These are phyloP conservation scores for Globisporangium splendens DNA, from an alignment of 352 stramenopile genomes.

Conservation along the genomic window DNA sequence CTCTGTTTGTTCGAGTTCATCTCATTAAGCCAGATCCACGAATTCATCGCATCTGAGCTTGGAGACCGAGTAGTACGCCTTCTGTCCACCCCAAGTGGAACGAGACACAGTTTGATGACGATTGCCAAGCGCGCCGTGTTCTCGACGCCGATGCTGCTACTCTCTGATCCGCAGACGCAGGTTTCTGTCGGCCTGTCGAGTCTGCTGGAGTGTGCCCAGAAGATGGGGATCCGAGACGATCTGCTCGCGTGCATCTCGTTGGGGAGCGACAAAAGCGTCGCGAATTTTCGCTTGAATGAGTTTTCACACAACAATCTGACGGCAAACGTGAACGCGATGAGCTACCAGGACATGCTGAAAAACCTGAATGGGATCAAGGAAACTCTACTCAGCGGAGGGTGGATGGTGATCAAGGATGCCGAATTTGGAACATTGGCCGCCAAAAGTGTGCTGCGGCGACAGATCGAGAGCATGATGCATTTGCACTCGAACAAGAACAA, in stretches of 20 bases:
- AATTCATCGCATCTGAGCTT: slow-evolving; percentile 23
- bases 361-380: slow-evolving; percentile 26
- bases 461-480: slow-evolving; percentile 22
- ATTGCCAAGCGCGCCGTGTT: slow-evolving; percentile 6
- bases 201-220: slow-evolving; percentile 10
- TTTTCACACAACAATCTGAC: slow-evolving; percentile 11
- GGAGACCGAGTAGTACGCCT: slow-evolving; percentile 14
- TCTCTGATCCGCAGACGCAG: slow-evolving; percentile 7
- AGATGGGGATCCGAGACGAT: slow-evolving; percentile 5
- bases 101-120: slow-evolving; percentile 2
- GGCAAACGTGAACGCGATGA: slow-evolving; percentile 9
- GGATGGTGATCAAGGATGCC: slow-evolving; percentile 28
- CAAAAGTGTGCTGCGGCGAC: slow-evolving; percentile 26
- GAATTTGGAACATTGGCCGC: not conserved
- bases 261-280: slow-evolving; percentile 7
- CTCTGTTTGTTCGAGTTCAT: slow-evolving; percentile 26
- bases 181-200: not conserved
- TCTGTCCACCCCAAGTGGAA: slow-evolving; percentile 6
- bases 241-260: slow-evolving; percentile 14
- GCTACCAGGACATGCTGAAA: slow-evolving; percentile 5
- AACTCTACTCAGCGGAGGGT: slow-evolving; percentile 19
- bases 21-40: slow-evolving; percentile 17
- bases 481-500: slow-evolving; percentile 24
- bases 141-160: slow-evolving; percentile 12
- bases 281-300: slow-evolving; percentile 9